Evolutionary conservation across 495 filamentous ascomycete genomes (phyloP).

Genomic region (Tuber calosporum): DNA sequence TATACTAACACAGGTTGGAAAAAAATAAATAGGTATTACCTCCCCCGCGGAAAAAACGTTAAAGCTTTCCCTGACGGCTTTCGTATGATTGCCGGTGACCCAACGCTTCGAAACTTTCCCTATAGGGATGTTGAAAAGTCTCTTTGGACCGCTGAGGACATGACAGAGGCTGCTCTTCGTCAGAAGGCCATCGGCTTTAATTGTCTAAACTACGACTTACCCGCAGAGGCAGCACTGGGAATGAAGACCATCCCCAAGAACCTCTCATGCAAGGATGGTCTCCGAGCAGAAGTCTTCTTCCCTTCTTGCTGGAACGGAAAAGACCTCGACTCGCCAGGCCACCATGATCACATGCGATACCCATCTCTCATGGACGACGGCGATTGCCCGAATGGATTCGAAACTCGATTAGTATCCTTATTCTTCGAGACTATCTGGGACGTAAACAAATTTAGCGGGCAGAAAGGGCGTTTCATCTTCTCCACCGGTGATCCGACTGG

Average conservation of each 20-base stretch:
- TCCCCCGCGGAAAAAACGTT: conserved; percentile 58
- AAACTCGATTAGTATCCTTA: conserved; percentile 62
- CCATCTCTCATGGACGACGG: conserved; percentile 68
- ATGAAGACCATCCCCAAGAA: conserved; percentile 78
- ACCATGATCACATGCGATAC: conserved; percentile 70
- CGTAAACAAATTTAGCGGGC: conserved; percentile 60
- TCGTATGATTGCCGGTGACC: conserved; percentile 78
- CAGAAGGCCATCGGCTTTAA: conserved; percentile 88
- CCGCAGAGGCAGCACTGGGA: conserved; percentile 62
- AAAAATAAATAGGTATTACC: conserved; percentile 46
- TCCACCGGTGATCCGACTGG: conserved; percentile 75
- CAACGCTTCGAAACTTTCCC: conserved; percentile 60
- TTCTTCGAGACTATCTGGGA: conserved; percentile 87
- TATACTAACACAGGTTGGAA: not conserved
- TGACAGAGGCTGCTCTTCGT: conserved; percentile 58
- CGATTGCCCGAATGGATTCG: conserved; percentile 64
- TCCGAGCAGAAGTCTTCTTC: conserved; percentile 81
- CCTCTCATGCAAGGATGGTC: conserved; percentile 69
- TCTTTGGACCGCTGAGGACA: conserved; percentile 54
- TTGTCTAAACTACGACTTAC: conserved; percentile 66
- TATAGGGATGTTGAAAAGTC: conserved; percentile 55
- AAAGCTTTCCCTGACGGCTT: conserved; percentile 72
- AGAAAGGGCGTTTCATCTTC: conserved; percentile 67
- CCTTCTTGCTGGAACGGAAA: conserved; percentile 86
- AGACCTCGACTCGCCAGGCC: conserved; percentile 54